Base-by-base conservation (phyloP, 768 basidiomycete genomes). In the Collybia sordida region DNA sequence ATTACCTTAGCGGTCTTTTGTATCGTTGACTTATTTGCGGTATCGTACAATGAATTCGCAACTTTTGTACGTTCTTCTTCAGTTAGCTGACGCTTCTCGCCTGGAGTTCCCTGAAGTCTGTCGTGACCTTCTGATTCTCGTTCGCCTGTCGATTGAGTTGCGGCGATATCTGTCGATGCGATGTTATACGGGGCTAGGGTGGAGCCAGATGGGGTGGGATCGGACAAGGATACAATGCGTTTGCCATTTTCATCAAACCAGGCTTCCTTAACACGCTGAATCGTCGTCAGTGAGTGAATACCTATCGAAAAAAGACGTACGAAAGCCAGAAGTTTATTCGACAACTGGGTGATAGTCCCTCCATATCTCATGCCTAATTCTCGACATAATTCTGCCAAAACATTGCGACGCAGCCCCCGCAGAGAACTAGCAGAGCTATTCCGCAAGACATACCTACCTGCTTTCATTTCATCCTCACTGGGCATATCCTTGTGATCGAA, bases 401-500 rank as follows among this genome's bases (percentile, higher is more conserved):
- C 41, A 23, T 42, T 25, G 6, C n/a, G 12, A 3, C 12, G 41
- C 7, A 42, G 41, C 27, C 27, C 15, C 22, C 22, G 23, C 9
- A 42, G n/a, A 22, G 23, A 4, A 17, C n/a, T 23, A 14, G 8
- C 41, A 23, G 41, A 42, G 15, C 41, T 25, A 11, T 22, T 15
- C 38, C 24, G 19, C 23, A 46, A 19, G 38, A 27, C 19, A 37
- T 42, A 31, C 44, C 45, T 44, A 31, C 35, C 45, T 43, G 4
- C 34, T 36, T 35, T 50, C 46, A 6, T 19, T 24, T 27, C 23
- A 46, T 1, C 24, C 45, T 23, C n/a, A n/a, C n/a, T n/a, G n/a
- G n/a, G n/a, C n/a, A 44, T 31, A 24, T 42, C 25, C 23, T 50
- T 45, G 17, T 14, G 40, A 34, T 34, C 48, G 31, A 42, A 43